Evolutionary conservation across 2,329 filamentous ascomycete species (phyloP).

Genomic region (Aspergillus eucalypticola): DNA sequence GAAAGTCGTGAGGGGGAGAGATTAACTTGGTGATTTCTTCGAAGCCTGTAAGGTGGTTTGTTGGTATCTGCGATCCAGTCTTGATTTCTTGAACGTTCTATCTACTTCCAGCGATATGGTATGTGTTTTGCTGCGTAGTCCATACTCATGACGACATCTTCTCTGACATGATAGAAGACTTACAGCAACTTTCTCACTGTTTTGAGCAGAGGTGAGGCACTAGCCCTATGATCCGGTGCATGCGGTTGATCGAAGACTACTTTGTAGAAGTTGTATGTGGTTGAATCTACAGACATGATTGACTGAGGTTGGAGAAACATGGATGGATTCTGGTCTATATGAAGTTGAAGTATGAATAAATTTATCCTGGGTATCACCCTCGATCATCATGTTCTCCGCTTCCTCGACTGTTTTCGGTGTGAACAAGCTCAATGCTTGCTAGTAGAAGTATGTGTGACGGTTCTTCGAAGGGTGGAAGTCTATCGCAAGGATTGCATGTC

Average conservation of each 20-base stretch:
- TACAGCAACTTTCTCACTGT: neutral
- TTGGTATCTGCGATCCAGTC: neutral
- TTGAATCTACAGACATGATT: no score
- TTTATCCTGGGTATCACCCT: no score
- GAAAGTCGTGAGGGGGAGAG: neutral
- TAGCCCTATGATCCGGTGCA: neutral
- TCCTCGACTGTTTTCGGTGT: no score
- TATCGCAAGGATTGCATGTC: no score
- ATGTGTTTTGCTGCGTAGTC: neutral
- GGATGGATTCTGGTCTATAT: accelerated
- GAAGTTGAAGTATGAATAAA: no score
- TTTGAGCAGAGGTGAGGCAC: neutral
- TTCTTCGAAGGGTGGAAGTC: no score
- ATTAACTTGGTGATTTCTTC: neutral
- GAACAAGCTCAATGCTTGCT: no score
- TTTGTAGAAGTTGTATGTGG: neutral
- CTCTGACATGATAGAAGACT: neutral
- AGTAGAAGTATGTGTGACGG: no score
- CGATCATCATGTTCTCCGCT: no score
- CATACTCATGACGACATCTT: neutral
- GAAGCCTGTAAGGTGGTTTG: neutral
- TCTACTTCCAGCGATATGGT: neutral
- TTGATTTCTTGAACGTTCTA: neutral
- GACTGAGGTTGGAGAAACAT: no score
- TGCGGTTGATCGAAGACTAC: neutral